Percentiles rank a stretch among this genome's conserved stretches.
Conservation (phyloP, 2,329 filamentous ascomycete genomes). For the Penicillium sp. region DNA sequence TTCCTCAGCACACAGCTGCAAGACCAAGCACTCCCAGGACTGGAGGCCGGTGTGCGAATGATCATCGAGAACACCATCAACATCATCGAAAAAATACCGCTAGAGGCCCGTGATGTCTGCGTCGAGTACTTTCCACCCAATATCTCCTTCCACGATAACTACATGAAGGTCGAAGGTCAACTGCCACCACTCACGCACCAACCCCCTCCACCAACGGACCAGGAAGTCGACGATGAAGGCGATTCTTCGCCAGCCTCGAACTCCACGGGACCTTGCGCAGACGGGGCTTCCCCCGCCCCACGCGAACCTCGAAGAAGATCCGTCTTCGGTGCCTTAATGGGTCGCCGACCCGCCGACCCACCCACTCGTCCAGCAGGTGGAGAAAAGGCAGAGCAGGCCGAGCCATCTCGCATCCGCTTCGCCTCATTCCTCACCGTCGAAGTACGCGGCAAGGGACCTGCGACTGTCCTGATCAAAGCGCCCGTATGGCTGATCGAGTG, state of each 20-base stretch:
- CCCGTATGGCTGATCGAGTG: constrained; percentile 59
- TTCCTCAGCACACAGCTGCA: constrained; percentile 72
- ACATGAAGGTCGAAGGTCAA: constrained; percentile 80
- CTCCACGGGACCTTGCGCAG: constrained; percentile 15
- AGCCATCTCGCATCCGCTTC: constrained; percentile 62
- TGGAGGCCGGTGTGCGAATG: constrained; percentile 87
- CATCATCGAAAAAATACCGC: constrained; percentile 79
- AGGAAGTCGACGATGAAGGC: constrained; percentile 19
- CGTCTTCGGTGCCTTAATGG: constrained; percentile 44
- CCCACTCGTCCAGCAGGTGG: constrained; percentile 10
- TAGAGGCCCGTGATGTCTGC: constrained; percentile 87
- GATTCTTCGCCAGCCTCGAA: constrained; percentile 26
- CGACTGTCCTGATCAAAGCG: constrained; percentile 71
- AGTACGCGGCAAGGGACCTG: constrained; percentile 62
- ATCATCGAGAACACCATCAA: constrained; percentile 89
- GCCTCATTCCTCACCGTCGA: constrained; percentile 74
- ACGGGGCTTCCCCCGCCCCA: constrained; percentile 15
- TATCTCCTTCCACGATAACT: constrained; percentile 64
- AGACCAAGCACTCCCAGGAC: constrained; percentile 73
- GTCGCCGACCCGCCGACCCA: constrained; percentile 9
- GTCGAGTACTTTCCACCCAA: constrained; percentile 84
- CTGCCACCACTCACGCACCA: constrained; percentile 57
- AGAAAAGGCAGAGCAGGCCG: constrained; percentile 23
- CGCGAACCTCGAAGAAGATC: constrained; percentile 40
- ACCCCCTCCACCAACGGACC: constrained; percentile 20